Base-by-base conservation (phyloP, 2,329 filamentous ascomycete species). In the Diplodia sapinea region DNA sequence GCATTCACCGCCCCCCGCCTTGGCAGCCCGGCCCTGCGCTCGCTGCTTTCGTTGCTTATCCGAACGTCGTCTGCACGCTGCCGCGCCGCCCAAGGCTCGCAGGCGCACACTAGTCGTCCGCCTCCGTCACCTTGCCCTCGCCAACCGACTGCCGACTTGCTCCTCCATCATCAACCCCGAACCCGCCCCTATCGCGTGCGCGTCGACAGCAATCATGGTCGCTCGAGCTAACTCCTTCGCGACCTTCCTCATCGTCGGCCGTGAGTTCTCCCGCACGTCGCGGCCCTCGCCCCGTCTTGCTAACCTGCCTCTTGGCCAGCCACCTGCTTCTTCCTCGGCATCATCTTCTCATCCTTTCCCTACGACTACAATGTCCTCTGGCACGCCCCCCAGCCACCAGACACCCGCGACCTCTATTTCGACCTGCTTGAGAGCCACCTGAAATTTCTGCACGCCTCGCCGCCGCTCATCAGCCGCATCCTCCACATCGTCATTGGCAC, bases 261-360 rank as follows among this genome's bases (percentile, higher is more conserved):
- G 94, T 97, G 87, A 78, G 92, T 88, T 63, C 40, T 61, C 38
- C 57, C 50, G 67, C 43, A 71, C 65, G 57, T 55, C 70, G 65
- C 59, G 52, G 61, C 43, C 52, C 63, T 51, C 62, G 40, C 70
- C 61, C 65, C 43, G 61, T 66, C 43, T 20, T 59, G 47, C 52
- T 66, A 38, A 69, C 69, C 65, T 61, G 63, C 43, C 56, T 11
- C 31, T 15, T 65, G 59, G 38, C 47, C 72, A 84, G 83, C 83
- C 69, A 93, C 91, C 72, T 97, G 92, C 80, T 99, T 99, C 87
- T 97, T 98, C 87, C 91, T 99, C 71, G 95, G 95, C 74, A 93
- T 98, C 79, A 90, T 99, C 80, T 99, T 98, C 87, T 93, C 93
- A 74, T 89, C 90, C 70, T 96, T 98, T 81, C 94, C 95, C 70